phyloP scores from a whole-genome alignment of 2,329 filamentous ascomycete species.

The Penicillium frequentans region DNA sequence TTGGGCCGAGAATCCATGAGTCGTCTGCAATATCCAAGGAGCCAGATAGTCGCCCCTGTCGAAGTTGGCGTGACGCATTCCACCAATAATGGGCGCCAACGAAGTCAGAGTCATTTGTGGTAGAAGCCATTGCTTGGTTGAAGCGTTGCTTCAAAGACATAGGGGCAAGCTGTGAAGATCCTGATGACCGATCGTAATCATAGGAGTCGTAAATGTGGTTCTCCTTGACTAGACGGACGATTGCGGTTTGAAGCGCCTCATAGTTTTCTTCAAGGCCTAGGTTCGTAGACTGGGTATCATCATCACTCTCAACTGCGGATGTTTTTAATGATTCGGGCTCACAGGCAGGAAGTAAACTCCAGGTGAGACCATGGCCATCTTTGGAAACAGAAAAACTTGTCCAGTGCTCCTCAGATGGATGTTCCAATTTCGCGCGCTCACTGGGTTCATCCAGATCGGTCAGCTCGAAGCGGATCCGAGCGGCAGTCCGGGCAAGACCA shows the following conservation, averaged over 20 bases:
- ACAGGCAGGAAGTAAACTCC: conserved; percentile 60
- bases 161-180: conserved; percentile 1
- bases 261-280: conserved; percentile 74
- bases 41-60: conserved; percentile 60
- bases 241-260: conserved; percentile 75
- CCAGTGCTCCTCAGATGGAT: conserved; percentile 83
- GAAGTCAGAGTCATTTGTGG: conserved; percentile 77
- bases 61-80: conserved; percentile 75
- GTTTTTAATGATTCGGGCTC: conserved; percentile 58
- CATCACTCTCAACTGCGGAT: conserved; percentile 57
- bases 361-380: conserved; percentile 68
- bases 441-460: conserved; percentile 39
- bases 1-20: conserved; percentile 72
- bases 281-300: conserved; percentile 34
- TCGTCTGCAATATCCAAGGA: conserved; percentile 52
- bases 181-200: conserved; percentile 16
- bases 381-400: conserved; percentile 75
- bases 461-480: conserved; percentile 43
- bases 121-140: conserved; percentile 72
- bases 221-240: conserved; percentile 77
- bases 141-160: conserved; percentile 38
- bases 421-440: conserved; percentile 60
- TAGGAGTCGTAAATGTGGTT: conserved; percentile 71
- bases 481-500: conserved; percentile 33
- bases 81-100: conserved; percentile 82